Conservation (phyloP, 192 early-diverging fungal species). For the Dimargaris verticillata region DNA sequence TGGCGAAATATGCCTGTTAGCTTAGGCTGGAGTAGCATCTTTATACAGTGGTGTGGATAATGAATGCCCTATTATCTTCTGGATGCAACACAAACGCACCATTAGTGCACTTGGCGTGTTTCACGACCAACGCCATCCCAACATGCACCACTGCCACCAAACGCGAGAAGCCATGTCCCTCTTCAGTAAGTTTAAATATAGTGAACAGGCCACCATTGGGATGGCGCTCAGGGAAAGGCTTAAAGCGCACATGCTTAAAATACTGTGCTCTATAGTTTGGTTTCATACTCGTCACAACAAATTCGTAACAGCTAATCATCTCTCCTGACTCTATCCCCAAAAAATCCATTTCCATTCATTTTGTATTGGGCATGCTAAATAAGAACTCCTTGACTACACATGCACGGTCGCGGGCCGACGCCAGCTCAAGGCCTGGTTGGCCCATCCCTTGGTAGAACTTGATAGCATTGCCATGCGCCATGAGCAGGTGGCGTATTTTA, state of each 20-base stretch:
- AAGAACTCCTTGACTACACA: slow-evolving; percentile 1
- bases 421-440: neutral
- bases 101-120: neutral
- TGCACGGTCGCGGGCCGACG: neutral
- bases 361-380: too few species aligned
- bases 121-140: neutral
- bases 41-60: too few species aligned
- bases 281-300: neutral
- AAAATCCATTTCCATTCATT: neutral
- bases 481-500: neutral
- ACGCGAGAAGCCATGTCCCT: neutral
- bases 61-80: too few species aligned
- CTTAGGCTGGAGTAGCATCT: too few species aligned
- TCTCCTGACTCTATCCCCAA: neutral
- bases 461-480: neutral
- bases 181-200: neutral
- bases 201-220: neutral
- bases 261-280: too few species aligned
- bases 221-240: too few species aligned
- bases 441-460: neutral
- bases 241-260: too few species aligned
- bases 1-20: too few species aligned
- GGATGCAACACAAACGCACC: too few species aligned
- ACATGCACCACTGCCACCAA: neutral
- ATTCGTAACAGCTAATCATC: neutral